Evolutionary conservation across 331 rosid species (phyloP).

Genomic region (Acacia concinna): DNA sequence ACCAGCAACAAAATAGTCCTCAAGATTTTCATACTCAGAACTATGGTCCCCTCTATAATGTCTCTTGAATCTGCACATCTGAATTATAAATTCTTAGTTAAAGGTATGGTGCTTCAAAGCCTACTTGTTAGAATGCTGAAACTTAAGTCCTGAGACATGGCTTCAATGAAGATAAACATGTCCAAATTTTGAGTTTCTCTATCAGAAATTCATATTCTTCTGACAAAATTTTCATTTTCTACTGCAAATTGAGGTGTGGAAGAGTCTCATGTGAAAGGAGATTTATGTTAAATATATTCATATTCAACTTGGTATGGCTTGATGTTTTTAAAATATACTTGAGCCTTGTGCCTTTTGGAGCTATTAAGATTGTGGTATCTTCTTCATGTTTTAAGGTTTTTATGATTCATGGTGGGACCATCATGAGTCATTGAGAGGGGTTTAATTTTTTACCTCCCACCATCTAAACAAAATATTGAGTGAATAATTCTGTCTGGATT

Average conservation of each 20-base stretch:
- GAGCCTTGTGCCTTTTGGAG: not conserved
- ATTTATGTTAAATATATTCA: not conserved
- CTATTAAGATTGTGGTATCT: not conserved
- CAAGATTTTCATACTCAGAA: constrained; percentile 19
- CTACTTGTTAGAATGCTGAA: no score
- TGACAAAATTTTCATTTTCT: constrained; percentile 10
- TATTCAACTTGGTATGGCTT: not conserved
- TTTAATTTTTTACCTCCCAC: not conserved
- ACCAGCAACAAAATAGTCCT: constrained; percentile 45
- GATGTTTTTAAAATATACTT: not conserved
- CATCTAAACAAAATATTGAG: not conserved
- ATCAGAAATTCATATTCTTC: not conserved
- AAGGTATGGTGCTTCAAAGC: not conserved
- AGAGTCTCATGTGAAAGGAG: not conserved
- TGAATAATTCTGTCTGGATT: not conserved
- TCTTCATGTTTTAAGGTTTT: not conserved
- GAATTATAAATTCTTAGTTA: not conserved
- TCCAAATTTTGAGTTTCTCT: not conserved
- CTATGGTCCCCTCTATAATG: constrained; percentile 78
- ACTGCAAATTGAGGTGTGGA: not conserved
- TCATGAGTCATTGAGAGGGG: not conserved
- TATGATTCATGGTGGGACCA: not conserved
- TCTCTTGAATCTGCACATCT: constrained; percentile 40
- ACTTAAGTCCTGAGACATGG: not conserved
- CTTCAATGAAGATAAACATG: not conserved